Base-by-base conservation (phyloP, 345 rosid genomes). In the Lepidium africanum region DNA sequence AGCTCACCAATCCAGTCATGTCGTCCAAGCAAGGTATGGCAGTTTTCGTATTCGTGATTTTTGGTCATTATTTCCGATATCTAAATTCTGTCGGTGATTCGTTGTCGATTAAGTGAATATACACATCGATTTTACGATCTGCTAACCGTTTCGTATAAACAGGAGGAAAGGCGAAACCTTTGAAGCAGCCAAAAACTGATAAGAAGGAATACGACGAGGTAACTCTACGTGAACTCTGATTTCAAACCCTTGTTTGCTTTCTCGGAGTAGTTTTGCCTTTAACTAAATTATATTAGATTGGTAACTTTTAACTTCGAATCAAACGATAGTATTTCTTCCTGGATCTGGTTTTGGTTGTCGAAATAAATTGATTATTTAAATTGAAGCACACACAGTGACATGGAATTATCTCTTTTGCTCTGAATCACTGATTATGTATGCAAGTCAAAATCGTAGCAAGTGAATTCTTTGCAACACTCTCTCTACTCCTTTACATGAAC, bases 161-260 rank as follows among this genome's bases (percentile, higher is more conserved):
- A 86, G 91, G 91, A 75, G 96, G 96, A 73, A 89, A 89, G 70
- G 85, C 87, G 33, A 89, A 89, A 77, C 96, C 96, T 69, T 81
- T 89, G 96, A 89, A 89, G 89, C 83, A 77, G 49, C 86, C 96
- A 27, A 89, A 86, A 74, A 45, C 71, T 36, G 85, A 76, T 0
- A 88, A 88, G 89, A 88, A 86, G 59, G 92, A 41, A 0, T 88
- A 86, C 70, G 95, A 88, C 51, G 95, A 89, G 89, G 96, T 89
- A 79, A 23, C 8, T 65, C 59, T 36, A 65, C 35, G 7, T 70
- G 2, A 48, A 49, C 40, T 7, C 7, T 7, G 7, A 11, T 16
- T 54, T 4, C 42, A 17, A 10, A 37, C 2, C 9, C 2, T 10
- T 35, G 1, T 35, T 4, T 9, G 6, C 33, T 65, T 38, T 51